Evolutionary conservation across 306 rosid species (phyloP), one percentile per base, ranked within the genome.

Genomic region (Luffa acutangula): DNA sequence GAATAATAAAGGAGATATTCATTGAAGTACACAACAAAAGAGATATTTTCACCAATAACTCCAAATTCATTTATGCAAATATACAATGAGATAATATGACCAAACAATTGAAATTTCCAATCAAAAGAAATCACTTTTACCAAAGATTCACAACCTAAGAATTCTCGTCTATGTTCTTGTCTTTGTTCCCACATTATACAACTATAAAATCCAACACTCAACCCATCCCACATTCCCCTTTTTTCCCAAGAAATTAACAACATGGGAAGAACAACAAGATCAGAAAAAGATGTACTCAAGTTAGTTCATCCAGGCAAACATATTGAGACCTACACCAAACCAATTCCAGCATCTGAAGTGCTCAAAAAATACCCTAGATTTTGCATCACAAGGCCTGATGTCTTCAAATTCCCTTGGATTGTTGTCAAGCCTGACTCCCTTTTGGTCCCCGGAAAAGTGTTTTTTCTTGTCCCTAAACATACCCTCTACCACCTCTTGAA

Each of bases 361-460:
- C 71, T 93, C 81, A 79, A 64, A 37, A 88, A 76, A 71, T 86
- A 89, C 77, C 97, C 94, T 0, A 87, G 92, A 57, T 92, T 89
- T 86, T 77, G 85, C 80, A 69, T 93, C 57, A 88, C 94, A 67
- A 83, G 92, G 13, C 88, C 96, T 4, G 96, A 91, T 75, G 81
- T 93, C 8, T 91, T 93, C 58, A 79, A 86, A 79, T 81, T 33
- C 20, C 94, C 97, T 9, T 91, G 93, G 94, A 85, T 93, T 83
- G 91, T 89, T 70, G 84, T 93, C 4, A 93, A 87, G 49, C 86
- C 91, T 3, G 94, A 87, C 15, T 86, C 93, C 17, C 14, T 88
- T 85, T 81, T 91, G 75, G 77, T 82, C 34, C 88, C 88, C 8
- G 93, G 97, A 34, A 79, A 75, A 78, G 93, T 89, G 13, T 93